A percentile compares a stretch with the other conserved stretches of the same genome.
Evolutionary conservation across 768 basidiomycete species (phyloP).

Genomic region (Phaeolepiota aurea): DNA sequence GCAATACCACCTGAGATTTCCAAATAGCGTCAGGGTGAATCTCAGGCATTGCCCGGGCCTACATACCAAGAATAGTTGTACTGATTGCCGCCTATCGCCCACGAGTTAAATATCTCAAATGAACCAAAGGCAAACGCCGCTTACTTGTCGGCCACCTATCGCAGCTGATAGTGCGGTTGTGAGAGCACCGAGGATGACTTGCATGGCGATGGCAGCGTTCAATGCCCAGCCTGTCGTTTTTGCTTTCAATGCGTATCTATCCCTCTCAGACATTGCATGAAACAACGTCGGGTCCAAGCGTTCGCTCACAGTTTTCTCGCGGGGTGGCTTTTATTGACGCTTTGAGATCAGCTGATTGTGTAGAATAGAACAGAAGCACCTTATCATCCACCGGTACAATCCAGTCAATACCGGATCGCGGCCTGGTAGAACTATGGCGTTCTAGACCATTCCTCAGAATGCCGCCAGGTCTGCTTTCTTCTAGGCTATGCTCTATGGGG

Average conservation of each 20-base stretch:
- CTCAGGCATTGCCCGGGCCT: constrained; percentile 3
- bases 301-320: constrained; percentile 25
- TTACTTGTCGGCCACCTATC: constrained; percentile 29
- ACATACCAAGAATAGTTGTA: constrained; percentile 31
- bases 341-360: neutral
- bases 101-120: neutral
- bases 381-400: neutral
- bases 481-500: neutral
- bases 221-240: constrained; percentile 24
- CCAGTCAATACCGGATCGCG: neutral
- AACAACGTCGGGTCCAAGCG: constrained; percentile 47
- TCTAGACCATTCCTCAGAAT: neutral
- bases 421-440: neutral
- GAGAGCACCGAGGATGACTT: constrained; percentile 57
- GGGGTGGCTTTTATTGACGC: neutral
- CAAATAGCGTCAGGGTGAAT: neutral
- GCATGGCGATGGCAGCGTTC: constrained; percentile 49
- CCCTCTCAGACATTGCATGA: constrained; percentile 33
- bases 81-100: constrained; percentile 27
- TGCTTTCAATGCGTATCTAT: constrained; percentile 40
- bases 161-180: constrained; percentile 60
- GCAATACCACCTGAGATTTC: constrained; percentile 46
- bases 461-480: neutral
- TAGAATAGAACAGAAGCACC: neutral
- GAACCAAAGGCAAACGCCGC: neutral